Base-by-base conservation (phyloP, 2,329 filamentous ascomycete genomes). In the Aspergillus bombycis region DNA sequence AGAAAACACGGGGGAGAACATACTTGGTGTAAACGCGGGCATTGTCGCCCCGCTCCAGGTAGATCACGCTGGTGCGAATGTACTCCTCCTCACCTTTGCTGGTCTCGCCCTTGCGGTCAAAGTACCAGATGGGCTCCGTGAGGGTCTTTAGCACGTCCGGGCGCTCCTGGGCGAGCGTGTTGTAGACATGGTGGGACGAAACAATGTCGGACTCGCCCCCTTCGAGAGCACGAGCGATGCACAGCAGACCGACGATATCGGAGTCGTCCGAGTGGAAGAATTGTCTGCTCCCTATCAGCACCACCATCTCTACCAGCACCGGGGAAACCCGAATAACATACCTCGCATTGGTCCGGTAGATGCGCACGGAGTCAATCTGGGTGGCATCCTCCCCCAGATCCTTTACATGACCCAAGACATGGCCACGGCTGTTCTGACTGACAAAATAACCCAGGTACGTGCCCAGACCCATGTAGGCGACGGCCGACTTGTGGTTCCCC, bases 381-480 rank as follows among this genome's bases (percentile, higher is more conserved):
- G 84, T 87, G 30, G 90, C 84, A 75, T 96, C 92, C 69, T 94
- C 93, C 53, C 92, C 91, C 4, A 95, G 85, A 78, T 96, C 93
- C 80, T 96, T 94, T 71, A 96, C 93, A 76, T 96, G 93, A 9
- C 93, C 93, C 1, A 96, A 86, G 11, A 96, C 91, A 78, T 96
- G 93, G 52, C 93, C 93, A 21, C 88, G 87, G 21, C 89, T 89
- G 80, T 97, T 96, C 74, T 97, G 93, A 28, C 88, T 91, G 46
- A 96, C 88, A 67, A 95, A 94, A 81, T 96, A 95, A 63, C 93
- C 93, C 11, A 96, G 84, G 77, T 96, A 90, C 6, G 91, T 92
- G 46, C 91, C 90, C 2, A 97, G 84, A 4, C 93, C 93, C 89
- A 96, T 94, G 80, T 96, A 96, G n/a, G 90, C 92, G 12, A 93